A percentile compares a stretch with the other conserved stretches of the same genome.
phyloP scores from a whole-genome alignment of 352 stramenopile species.

The Globisporangium paddicum region DNA sequence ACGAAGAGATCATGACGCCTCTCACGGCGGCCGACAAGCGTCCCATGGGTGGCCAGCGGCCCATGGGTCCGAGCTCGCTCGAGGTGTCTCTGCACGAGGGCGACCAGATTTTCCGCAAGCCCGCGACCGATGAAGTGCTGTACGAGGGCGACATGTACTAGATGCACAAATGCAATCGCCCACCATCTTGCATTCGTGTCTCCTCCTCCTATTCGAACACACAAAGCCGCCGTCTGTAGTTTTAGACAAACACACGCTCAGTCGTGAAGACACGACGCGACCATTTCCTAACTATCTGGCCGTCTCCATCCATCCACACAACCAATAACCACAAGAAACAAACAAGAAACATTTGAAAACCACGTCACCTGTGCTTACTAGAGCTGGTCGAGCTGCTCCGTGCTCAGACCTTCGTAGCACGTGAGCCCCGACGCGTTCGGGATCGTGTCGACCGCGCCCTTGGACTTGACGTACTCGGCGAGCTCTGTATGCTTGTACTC shows the following conservation, averaged over 20 bases:
- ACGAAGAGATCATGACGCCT: slow-evolving; percentile 90
- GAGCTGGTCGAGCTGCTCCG: slow-evolving; percentile 32
- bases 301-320: slow-evolving; percentile 3
- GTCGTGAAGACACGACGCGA: neutral
- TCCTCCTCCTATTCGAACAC: neutral
- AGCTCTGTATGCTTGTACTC: slow-evolving; percentile 91
- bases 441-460: slow-evolving; percentile 92
- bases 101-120: slow-evolving; percentile 87
- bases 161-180: slow-evolving; percentile 4
- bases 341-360: too few species aligned
- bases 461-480: slow-evolving; percentile 92
- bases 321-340: neutral
- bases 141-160: slow-evolving; percentile 91
- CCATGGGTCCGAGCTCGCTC: slow-evolving; percentile 57
- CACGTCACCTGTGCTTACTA: neutral
- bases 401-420: slow-evolving; percentile 92
- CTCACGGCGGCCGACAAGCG: slow-evolving; percentile 66
- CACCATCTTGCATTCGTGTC: neutral
- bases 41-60: slow-evolving; percentile 37
- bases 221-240: slow-evolving; percentile 14
- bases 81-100: slow-evolving; percentile 85
- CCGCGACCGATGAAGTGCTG: slow-evolving; percentile 63
- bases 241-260: slow-evolving; percentile 8
- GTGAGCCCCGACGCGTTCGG: slow-evolving; percentile 90
- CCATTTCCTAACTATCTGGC: neutral